Percentiles rank a stretch among this genome's conserved stretches.
phyloP scores from a whole-genome alignment of 192 early-diverging fungal species.

The Coemansia aciculifera region DNA sequence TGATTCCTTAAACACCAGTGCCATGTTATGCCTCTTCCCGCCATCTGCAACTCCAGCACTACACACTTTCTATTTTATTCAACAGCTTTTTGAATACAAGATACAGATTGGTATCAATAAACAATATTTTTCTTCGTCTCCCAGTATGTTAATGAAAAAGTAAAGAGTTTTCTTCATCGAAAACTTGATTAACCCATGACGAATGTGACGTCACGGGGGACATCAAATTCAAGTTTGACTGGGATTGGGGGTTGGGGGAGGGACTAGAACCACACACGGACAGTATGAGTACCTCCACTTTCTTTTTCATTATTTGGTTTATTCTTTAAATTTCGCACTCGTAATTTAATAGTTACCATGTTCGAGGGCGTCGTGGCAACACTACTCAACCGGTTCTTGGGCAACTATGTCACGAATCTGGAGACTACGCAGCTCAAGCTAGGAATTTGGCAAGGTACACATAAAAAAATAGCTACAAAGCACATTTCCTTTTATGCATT shows the following conservation, averaged over 20 bases:
- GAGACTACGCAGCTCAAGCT: conserved; percentile 93
- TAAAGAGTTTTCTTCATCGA: no score
- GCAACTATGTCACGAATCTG: conserved; percentile 93
- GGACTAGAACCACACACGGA: background rate
- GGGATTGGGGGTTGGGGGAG: background rate
- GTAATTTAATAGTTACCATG: conserved; percentile 49
- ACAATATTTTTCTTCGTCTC: background rate
- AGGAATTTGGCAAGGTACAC: conserved; percentile 91
- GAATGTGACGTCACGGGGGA: background rate
- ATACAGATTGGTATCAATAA: background rate
- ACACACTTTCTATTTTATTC: background rate
- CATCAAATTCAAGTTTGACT: background rate
- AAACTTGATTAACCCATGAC: background rate
- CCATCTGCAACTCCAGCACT: background rate
- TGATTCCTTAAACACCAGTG: no score
- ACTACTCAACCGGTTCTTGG: conserved; percentile 81
- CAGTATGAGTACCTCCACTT: background rate
- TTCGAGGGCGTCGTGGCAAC: conserved; percentile 77
- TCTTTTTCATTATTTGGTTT: background rate
- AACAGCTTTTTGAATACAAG: background rate
- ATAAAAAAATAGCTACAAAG: background rate
- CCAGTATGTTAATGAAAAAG: no score
- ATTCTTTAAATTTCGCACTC: background rate
- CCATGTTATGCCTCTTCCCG: no score
- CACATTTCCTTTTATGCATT: background rate